Conservation (phyloP, 768 basidiomycete species). For the Amanita brunnescens region DNA sequence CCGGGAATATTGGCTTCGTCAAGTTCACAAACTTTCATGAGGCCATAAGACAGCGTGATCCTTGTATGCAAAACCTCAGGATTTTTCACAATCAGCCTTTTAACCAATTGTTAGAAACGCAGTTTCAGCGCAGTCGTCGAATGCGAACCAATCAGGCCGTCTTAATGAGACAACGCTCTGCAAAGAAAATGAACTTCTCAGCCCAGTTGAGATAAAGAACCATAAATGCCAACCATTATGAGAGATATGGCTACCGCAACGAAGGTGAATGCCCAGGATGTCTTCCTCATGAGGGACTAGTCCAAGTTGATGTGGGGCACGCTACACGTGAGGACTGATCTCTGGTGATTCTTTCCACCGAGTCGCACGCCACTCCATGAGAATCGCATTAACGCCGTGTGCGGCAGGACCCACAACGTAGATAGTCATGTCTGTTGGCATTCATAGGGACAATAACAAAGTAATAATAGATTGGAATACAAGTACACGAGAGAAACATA, state of each 20-base stretch:
- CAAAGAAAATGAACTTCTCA: background rate
- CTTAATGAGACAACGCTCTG: conserved; percentile 51
- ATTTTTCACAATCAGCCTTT: conserved; percentile 36
- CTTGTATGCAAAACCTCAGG: conserved; percentile 38
- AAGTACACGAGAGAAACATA: no score
- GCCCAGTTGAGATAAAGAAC: background rate
- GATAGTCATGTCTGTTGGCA: no score
- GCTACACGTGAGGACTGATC: background rate
- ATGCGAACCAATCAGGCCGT: conserved; percentile 56
- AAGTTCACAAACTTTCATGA: conserved; percentile 49
- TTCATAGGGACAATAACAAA: no score
- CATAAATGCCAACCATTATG: conserved; percentile 36
- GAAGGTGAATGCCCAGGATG: conserved; percentile 59
- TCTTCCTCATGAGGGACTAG: conserved; percentile 48
- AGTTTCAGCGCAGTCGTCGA: background rate
- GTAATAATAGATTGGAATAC: no score
- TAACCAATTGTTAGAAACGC: background rate
- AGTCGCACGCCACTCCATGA: background rate
- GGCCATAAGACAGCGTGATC: conserved; percentile 49
- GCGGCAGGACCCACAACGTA: no score
- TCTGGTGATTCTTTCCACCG: background rate
- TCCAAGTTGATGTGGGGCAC: background rate
- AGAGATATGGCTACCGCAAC: conserved; percentile 42
- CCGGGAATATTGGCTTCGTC: conserved; percentile 39
- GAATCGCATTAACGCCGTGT: no score